Evolutionary conservation across 2,329 filamentous ascomycete genomes (phyloP).

Genomic region (Basipetospora chlamydospora): DNA sequence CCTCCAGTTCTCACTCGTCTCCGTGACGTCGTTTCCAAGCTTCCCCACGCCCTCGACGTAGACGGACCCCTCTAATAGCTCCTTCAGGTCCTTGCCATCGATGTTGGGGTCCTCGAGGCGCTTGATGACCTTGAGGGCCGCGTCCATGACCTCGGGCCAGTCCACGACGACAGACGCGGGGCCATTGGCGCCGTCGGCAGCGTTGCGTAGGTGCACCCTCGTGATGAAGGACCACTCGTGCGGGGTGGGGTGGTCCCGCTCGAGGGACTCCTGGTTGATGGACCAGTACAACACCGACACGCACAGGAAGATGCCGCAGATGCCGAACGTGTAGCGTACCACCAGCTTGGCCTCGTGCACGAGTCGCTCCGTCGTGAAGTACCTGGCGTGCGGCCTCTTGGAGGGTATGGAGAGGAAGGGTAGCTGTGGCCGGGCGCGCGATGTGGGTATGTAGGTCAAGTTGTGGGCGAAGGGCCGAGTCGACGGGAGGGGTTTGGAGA

Average conservation of each 20-base stretch:
- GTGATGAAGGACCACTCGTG: slow-evolving; percentile 66
- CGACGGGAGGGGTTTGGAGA: slow-evolving; percentile 8
- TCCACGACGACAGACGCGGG: slow-evolving; percentile 39
- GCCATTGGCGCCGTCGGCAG: slow-evolving; percentile 42
- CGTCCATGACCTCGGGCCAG: slow-evolving; percentile 53
- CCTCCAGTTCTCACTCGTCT: slow-evolving; percentile 71
- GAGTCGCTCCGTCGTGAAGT: slow-evolving; percentile 67
- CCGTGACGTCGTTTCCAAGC: slow-evolving; percentile 49
- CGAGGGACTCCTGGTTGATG: slow-evolving; percentile 58
- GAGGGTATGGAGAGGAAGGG: slow-evolving; percentile 35
- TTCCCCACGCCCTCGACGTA: slow-evolving; percentile 38
- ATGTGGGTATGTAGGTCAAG: slow-evolving; percentile 7
- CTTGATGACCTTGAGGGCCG: slow-evolving; percentile 43
- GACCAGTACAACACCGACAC: slow-evolving; percentile 48
- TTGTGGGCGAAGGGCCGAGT: slow-evolving; percentile 10
- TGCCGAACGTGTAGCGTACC: slow-evolving; percentile 48
- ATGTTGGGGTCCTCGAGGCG: slow-evolving; percentile 53
- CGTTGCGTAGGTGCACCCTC: slow-evolving; percentile 51
- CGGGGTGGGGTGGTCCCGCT: slow-evolving; percentile 66
- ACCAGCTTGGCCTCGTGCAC: slow-evolving; percentile 56
- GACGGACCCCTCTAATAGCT: slow-evolving; percentile 39
- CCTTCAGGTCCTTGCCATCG: slow-evolving; percentile 52
- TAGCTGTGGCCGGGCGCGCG: slow-evolving; percentile 28
- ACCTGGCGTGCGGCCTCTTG: slow-evolving; percentile 45
- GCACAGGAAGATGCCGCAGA: slow-evolving; percentile 50